Percentiles rank a stretch among this genome's conserved stretches.
These are phyloP conservation scores for Carpinus viminea DNA, from an alignment of 306 rosid species.

Conservation along the genomic window DNA sequence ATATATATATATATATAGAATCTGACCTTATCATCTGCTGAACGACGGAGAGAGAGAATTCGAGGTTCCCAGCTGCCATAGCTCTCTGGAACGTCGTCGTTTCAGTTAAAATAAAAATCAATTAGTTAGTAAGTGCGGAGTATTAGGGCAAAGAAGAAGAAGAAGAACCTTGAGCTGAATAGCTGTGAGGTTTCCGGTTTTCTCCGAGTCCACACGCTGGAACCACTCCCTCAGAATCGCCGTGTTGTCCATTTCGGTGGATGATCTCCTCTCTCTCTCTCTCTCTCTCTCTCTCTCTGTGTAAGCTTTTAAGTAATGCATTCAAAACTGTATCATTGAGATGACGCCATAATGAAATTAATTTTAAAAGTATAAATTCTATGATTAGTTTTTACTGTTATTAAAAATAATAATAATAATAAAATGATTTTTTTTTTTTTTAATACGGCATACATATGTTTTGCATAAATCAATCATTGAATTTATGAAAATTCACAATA, in stretches of 20 bases:
- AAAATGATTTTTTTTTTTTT: too few species aligned
- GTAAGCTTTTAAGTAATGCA: too few species aligned
- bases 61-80: slow-evolving; percentile 78
- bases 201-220: slow-evolving; percentile 72
- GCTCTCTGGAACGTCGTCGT: slow-evolving; percentile 48
- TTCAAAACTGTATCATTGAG: too few species aligned
- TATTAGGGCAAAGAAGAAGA: neutral
- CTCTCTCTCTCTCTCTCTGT: neutral
- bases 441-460: too few species aligned
- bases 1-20: neutral
- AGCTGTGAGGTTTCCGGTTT: slow-evolving; percentile 62
- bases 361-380: too few species aligned
- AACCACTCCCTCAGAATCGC: slow-evolving; percentile 73
- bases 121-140: neutral
- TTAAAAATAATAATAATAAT: too few species aligned
- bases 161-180: slow-evolving; percentile 71
- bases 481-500: too few species aligned
- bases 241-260: slow-evolving; percentile 47
- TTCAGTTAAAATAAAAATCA: neutral
- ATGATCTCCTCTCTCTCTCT: neutral
- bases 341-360: too few species aligned
- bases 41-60: slow-evolving; percentile 73
- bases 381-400: too few species aligned
- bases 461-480: too few species aligned
- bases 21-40: slow-evolving; percentile 86